Conservation (phyloP, 305 asterid species). For the Vinca major region DNA sequence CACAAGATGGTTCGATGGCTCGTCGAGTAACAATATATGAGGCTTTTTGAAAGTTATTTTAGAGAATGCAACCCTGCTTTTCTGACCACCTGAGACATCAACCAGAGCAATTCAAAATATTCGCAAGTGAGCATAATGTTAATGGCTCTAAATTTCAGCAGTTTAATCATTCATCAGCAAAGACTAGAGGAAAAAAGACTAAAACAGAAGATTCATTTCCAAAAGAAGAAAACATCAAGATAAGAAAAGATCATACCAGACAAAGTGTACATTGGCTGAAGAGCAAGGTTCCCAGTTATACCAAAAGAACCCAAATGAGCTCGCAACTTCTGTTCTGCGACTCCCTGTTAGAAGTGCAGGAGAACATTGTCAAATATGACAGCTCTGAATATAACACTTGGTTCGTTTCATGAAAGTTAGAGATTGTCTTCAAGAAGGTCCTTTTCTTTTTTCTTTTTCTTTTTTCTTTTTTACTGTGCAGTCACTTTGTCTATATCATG, state of each 20-base stretch:
- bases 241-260: constrained; percentile 42
- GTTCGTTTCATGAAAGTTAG: no score
- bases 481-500: not conserved
- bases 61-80: constrained; percentile 97
- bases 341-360: constrained; percentile 63
- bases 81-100: constrained; percentile 80
- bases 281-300: constrained; percentile 94
- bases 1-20: constrained; percentile 98
- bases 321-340: constrained; percentile 92
- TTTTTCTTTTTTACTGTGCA: no score
- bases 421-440: not conserved
- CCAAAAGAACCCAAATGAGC: constrained; percentile 96
- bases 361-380: not conserved
- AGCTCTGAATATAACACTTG: not conserved
- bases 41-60: constrained; percentile 98
- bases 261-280: constrained; percentile 97
- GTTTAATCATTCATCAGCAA: not conserved
- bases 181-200: not conserved
- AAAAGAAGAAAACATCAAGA: not conserved
- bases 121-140: constrained; percentile 9
- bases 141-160: not conserved
- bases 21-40: constrained; percentile 89
- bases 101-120: constrained; percentile 18
- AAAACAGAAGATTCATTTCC: not conserved
- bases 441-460: not conserved